phyloP scores from a whole-genome alignment of 805 yeast species.

The Candida hungchunana region DNA sequence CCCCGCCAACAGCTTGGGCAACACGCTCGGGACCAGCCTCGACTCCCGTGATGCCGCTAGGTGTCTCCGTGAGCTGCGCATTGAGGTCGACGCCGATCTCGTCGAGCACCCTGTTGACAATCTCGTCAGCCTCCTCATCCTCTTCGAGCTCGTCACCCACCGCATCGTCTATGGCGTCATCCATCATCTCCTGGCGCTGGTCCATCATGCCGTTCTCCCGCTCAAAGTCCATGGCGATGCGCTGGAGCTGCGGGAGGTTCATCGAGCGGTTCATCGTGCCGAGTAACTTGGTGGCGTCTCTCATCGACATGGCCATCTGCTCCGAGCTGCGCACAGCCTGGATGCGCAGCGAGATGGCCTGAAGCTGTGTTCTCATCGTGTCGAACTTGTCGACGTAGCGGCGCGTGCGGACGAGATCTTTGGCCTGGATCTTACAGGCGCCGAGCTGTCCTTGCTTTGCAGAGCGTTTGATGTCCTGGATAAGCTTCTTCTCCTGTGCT shows the following conservation, averaged over 20 bases:
- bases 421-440: constrained; percentile 92
- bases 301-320: constrained; percentile 93
- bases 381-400: constrained; percentile 80
- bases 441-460: constrained; percentile 88
- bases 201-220: constrained; percentile 95
- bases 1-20: constrained; percentile 51
- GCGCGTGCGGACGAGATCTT: constrained; percentile 87
- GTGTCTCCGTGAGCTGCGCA: constrained; percentile 42
- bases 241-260: constrained; percentile 85
- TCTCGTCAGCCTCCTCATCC: constrained; percentile 87
- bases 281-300: constrained; percentile 82
- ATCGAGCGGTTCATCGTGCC: constrained; percentile 84
- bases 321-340: constrained; percentile 90
- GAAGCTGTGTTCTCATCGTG: constrained; percentile 89
- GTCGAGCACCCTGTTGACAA: constrained; percentile 86
- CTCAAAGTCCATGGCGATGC: constrained; percentile 93
- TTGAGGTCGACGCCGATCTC: constrained; percentile 89
- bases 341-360: constrained; percentile 87
- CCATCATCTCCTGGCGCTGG: constrained; percentile 98
- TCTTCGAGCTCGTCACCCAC: constrained; percentile 89
- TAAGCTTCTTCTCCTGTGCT: constrained; percentile 84
- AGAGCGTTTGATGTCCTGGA: constrained; percentile 81
- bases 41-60: constrained; percentile 32
- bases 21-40: constrained; percentile 29
- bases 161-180: constrained; percentile 94